phyloP scores from a whole-genome alignment of 169 alveolate species.

The Eimeria acervulina region DNA sequence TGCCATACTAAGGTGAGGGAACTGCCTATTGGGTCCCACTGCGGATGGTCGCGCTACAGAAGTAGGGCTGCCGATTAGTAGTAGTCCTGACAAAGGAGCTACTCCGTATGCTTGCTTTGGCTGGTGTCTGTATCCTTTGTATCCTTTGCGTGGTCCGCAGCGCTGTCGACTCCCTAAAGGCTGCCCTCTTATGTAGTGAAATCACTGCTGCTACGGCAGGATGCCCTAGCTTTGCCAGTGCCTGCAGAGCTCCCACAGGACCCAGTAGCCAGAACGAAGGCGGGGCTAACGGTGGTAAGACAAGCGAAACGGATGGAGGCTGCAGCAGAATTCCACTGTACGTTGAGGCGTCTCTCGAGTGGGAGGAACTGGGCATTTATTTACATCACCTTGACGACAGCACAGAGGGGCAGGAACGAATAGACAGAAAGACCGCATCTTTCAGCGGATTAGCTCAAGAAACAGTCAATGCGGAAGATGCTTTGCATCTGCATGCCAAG shows the following conservation, averaged over 20 bases:
- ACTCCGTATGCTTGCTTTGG: neutral
- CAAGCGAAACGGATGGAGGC: neutral
- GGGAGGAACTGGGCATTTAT: constrained; percentile 9
- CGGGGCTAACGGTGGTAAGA: neutral
- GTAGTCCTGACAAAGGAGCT: neutral
- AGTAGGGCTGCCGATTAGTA: neutral
- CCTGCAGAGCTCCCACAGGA: neutral
- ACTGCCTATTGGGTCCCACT: neutral
- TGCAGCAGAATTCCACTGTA: constrained; percentile 10
- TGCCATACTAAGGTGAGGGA: constrained; percentile 55
- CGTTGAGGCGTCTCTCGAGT: neutral
- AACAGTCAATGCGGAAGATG: neutral
- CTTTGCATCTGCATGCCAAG: constrained; percentile 29
- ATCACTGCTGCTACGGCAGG: neutral
- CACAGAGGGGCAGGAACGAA: neutral
- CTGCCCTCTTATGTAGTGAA: neutral
- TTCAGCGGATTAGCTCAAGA: neutral
- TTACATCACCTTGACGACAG: constrained; percentile 7
- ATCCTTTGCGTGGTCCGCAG: neutral
- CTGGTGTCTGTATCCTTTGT: neutral
- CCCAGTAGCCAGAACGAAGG: neutral
- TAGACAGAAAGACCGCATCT: neutral
- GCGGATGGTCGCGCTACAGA: neutral
- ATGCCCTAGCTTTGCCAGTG: neutral
- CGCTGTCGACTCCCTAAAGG: constrained; percentile 4